Conservation (phyloP, 1,139 yeast species). For the Hanseniaspora gamundiae region DNA sequence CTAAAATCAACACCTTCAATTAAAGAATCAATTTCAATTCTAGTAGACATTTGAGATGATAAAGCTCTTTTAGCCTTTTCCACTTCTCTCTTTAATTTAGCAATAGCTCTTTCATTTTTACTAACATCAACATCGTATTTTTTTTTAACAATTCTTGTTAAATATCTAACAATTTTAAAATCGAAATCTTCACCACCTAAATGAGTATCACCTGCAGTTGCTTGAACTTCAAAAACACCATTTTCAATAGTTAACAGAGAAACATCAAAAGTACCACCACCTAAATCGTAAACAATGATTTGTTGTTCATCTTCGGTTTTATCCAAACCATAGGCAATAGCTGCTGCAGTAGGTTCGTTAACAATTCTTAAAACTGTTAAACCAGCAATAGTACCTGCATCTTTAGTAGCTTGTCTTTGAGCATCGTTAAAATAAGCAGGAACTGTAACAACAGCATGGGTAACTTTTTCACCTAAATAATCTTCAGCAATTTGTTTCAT, state of each 20-base stretch:
- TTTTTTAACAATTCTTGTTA: conserved; percentile 76
- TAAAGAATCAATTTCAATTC: conserved; percentile 90
- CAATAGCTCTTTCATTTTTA: conserved; percentile 64
- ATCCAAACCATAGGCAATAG: conserved; percentile 91
- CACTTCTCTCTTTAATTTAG: conserved; percentile 89
- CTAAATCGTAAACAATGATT: conserved; percentile 86
- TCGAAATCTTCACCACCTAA: conserved; percentile 97
- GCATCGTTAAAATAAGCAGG: conserved; percentile 97
- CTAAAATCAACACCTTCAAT: conserved; percentile 92
- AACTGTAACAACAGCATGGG: conserved; percentile 91
- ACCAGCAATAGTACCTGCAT: conserved; percentile 92
- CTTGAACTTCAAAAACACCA: conserved; percentile 90
- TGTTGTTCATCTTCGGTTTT: conserved; percentile 79
- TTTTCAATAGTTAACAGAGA: conserved; percentile 79
- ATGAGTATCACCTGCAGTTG: conserved; percentile 93
- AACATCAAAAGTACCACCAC: conserved; percentile 96
- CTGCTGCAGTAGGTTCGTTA: conserved; percentile 95
- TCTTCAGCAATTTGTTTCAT: conserved; percentile 93
- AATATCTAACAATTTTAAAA: conserved; percentile 76
- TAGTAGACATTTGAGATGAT: conserved; percentile 64
- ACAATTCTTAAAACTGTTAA: conserved; percentile 84
- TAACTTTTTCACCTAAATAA: conserved; percentile 76
- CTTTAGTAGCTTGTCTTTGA: conserved; percentile 94
- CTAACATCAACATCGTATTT: conserved; percentile 71
- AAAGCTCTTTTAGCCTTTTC: conserved; percentile 94